These are phyloP conservation scores for Elongisporangium prolatum DNA, from an alignment of 352 stramenopile genomes.

Conservation along the genomic window DNA sequence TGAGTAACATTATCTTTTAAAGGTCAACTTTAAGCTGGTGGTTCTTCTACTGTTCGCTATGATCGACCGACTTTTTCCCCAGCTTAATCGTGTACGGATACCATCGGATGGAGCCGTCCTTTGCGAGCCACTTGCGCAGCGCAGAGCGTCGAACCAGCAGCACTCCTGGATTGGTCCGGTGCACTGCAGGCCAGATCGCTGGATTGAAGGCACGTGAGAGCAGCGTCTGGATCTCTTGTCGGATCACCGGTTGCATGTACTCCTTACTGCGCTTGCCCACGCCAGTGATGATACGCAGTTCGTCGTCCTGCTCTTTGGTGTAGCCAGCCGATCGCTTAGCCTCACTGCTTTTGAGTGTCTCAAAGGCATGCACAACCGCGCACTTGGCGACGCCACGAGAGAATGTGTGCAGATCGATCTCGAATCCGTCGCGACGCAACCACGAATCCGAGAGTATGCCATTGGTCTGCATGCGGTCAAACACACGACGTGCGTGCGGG, in stretches of 20 bases:
- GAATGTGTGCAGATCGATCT: constrained; percentile 72
- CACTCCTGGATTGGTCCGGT: constrained; percentile 57
- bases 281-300: constrained; percentile 73
- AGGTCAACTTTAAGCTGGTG: too few relatives aligned
- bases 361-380: constrained; percentile 58
- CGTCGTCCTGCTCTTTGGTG: constrained; percentile 21
- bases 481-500: constrained; percentile 35
- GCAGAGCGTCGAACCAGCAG: constrained; percentile 45
- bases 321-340: background rate
- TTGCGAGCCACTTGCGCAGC: constrained; percentile 51
- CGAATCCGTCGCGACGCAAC: constrained; percentile 49
- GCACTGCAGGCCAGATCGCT: constrained; percentile 37
- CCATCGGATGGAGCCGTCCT: constrained; percentile 29
- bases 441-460: constrained; percentile 35
- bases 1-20: too few relatives aligned
- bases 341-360: constrained; percentile 24
- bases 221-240: constrained; percentile 43
- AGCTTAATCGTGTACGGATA: background rate
- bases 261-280: constrained; percentile 53
- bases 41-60: background rate
- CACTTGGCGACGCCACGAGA: constrained; percentile 61
- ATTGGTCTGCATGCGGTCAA: constrained; percentile 45
- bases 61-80: background rate
- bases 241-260: constrained; percentile 58
- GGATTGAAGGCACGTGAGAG: constrained; percentile 44